Conservation (phyloP, 495 filamentous ascomycete genomes). For the Extremus antarcticus region DNA sequence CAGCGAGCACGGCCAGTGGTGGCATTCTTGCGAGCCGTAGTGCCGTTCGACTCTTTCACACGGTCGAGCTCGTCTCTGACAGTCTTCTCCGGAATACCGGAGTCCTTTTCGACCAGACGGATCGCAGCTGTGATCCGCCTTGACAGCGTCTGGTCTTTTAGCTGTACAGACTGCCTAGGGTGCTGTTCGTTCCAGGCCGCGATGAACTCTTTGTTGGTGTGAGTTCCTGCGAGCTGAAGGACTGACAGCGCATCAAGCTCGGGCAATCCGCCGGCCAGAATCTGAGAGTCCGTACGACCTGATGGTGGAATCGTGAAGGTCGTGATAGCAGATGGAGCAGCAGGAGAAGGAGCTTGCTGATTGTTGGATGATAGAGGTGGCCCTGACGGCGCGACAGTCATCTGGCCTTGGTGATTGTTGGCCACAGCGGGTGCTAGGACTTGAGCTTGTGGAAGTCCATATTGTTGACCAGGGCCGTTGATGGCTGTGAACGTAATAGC, state of each 20-base stretch:
- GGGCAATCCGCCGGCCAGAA: neutral
- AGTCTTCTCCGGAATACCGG: too few species aligned
- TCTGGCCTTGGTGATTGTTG: too few species aligned
- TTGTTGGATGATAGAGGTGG: too few species aligned
- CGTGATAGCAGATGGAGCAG: neutral
- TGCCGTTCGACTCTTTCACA: neutral
- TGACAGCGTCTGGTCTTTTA: neutral
- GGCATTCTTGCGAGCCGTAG: neutral
- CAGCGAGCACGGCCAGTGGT: neutral
- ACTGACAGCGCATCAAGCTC: neutral
- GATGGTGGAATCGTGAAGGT: neutral
- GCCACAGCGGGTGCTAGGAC: too few species aligned
- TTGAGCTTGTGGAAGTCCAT: too few species aligned
- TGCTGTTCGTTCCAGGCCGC: neutral
- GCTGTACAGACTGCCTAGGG: neutral
- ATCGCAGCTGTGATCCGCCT: neutral
- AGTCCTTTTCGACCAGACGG: neutral
- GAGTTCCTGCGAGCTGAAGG: neutral
- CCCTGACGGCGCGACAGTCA: neutral
- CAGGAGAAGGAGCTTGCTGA: neutral
- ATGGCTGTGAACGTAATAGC: too few species aligned
- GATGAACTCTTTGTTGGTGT: neutral
- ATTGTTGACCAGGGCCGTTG: too few species aligned
- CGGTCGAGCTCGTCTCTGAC: neutral
- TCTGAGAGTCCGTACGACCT: neutral